Evolutionary conservation across 257 asterid genomes (phyloP).

Genomic region (Solanum paucissectum): DNA sequence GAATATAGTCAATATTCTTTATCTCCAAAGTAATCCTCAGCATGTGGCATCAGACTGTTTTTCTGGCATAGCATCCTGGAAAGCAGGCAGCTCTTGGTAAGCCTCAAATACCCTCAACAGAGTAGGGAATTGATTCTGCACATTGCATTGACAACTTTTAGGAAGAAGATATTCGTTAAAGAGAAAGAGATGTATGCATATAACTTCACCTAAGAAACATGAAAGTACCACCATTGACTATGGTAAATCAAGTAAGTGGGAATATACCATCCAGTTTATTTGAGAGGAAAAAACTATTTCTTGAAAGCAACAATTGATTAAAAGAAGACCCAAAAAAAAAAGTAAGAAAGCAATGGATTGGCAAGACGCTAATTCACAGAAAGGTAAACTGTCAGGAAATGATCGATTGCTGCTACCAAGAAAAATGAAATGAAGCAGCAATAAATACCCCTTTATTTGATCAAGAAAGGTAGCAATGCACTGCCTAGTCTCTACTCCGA

Average conservation of each 20-base stretch:
- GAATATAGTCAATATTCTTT: too few species aligned
- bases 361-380: neutral
- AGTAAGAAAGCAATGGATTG: neutral
- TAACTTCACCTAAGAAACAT: neutral
- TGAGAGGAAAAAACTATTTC: neutral
- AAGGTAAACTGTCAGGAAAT: neutral
- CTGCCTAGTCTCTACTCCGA: neutral
- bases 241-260: neutral
- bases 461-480: neutral
- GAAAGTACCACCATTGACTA: neutral
- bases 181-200: neutral
- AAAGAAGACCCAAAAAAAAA: neutral
- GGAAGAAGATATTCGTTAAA: neutral
- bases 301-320: neutral
- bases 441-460: neutral
- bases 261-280: neutral
- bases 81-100: slow-evolving; percentile 38
- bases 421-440: neutral
- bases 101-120: slow-evolving; percentile 29
- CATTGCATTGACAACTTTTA: neutral
- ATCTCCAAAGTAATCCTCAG: slow-evolving; percentile 6
- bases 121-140: slow-evolving; percentile 43
- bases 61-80: slow-evolving; percentile 42
- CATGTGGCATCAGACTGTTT: slow-evolving; percentile 54
- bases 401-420: neutral